A percentile compares a stretch with the other conserved stretches of the same genome.
phyloP scores from a whole-genome alignment of 2,329 filamentous ascomycete genomes.

The Aspergillus piperis region DNA sequence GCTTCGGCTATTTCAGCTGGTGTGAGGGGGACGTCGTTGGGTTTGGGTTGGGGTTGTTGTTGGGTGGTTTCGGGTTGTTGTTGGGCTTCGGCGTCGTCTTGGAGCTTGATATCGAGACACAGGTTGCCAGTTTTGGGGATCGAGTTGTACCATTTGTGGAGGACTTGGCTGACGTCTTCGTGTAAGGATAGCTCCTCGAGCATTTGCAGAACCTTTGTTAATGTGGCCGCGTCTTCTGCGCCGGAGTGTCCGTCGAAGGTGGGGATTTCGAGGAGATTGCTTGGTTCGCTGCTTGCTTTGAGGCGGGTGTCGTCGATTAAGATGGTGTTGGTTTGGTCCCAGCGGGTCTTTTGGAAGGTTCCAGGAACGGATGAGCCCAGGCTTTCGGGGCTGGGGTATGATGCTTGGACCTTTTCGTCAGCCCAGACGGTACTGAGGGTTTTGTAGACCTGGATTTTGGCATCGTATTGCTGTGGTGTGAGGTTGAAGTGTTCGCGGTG shows the following conservation, averaged over 20 bases:
- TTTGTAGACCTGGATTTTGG: conserved; percentile 87
- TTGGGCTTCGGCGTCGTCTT: background rate
- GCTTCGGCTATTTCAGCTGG: conserved; percentile 12
- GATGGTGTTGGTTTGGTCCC: conserved; percentile 84
- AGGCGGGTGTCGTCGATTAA: conserved; percentile 81
- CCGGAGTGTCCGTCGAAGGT: conserved; percentile 63
- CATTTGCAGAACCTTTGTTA: conserved; percentile 55
- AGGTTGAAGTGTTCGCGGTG: conserved; percentile 75
- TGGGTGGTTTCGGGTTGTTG: background rate
- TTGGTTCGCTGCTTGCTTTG: conserved; percentile 80
- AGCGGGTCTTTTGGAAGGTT: conserved; percentile 44
- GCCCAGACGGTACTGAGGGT: conserved; percentile 73
- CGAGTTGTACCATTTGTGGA: conserved; percentile 37
- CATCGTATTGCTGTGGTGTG: conserved; percentile 61
- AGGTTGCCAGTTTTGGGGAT: conserved; percentile 13
- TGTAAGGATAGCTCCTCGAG: conserved; percentile 54
- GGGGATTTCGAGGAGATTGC: conserved; percentile 77
- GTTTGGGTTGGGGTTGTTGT: background rate
- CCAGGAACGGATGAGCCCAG: background rate
- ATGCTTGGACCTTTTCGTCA: conserved; percentile 44
- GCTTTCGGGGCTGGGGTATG: conserved; percentile 37
- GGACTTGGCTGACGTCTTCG: conserved; percentile 50
- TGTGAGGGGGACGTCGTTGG: conserved; percentile 2
- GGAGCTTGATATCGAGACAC: conserved; percentile 22
- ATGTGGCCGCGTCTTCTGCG: conserved; percentile 44